A percentile compares a stretch with the other conserved stretches of the same genome.
Conservation (phyloP, 495 filamentous ascomycete species). For the Neurospora africana region DNA sequence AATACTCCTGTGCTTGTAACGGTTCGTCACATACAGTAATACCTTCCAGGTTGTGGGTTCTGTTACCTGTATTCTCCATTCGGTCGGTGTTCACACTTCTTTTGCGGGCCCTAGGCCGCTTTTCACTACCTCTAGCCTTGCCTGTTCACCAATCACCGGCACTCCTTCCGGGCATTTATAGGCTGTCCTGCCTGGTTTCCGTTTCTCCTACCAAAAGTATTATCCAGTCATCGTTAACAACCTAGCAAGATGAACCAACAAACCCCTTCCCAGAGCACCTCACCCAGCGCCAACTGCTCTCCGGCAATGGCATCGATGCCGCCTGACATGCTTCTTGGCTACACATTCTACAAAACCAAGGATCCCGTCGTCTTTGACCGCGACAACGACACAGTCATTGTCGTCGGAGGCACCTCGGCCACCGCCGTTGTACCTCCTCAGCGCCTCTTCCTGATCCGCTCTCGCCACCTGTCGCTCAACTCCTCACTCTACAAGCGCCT, state of each 20-base stretch:
- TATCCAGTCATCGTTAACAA: background rate
- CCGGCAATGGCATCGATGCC: background rate
- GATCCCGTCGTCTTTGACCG: background rate
- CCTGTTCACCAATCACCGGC: too few species aligned
- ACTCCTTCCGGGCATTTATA: too few species aligned
- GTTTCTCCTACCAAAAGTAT: too few species aligned
- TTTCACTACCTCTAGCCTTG: too few species aligned
- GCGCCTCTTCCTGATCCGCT: background rate
- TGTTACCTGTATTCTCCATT: too few species aligned
- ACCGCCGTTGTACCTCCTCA: background rate
- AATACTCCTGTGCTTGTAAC: too few species aligned
- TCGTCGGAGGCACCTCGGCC: background rate
- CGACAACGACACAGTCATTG: background rate
- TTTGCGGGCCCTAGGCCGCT: too few species aligned
- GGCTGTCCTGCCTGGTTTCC: too few species aligned
- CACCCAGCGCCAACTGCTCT: background rate
- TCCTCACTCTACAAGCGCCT: background rate
- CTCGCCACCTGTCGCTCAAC: background rate
- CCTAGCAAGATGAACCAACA: background rate
- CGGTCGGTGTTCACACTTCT: too few species aligned
- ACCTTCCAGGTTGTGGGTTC: too few species aligned
- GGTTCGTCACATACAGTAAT: too few species aligned
- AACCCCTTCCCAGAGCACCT: background rate
- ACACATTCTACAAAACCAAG: background rate
- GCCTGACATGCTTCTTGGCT: background rate